phyloP scores from a whole-genome alignment of 306 rosid genomes.

The Elaeagnus macrophylla region DNA sequence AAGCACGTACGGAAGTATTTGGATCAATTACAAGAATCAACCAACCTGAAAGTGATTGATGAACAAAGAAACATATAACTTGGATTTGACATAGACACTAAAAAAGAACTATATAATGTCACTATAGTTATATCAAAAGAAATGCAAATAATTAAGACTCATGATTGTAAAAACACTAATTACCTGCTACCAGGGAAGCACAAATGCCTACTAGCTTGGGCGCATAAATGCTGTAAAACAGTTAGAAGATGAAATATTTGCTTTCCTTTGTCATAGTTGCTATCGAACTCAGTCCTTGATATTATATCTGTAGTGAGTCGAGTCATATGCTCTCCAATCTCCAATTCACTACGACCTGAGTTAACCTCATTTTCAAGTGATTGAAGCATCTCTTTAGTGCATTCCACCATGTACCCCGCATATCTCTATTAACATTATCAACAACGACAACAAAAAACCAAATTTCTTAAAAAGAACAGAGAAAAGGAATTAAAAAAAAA shows the following conservation, averaged over 20 bases:
- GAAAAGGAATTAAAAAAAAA: too few species aligned
- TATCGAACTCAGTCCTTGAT: constrained; percentile 71
- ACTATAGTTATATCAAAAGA: too few species aligned
- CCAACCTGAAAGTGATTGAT: constrained; percentile 13
- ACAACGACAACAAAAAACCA: too few species aligned
- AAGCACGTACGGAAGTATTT: neutral
- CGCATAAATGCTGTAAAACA: constrained; percentile 51
- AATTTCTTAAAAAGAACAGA: too few species aligned
- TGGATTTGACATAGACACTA: neutral
- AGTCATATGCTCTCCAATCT: constrained; percentile 61
- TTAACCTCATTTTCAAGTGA: constrained; percentile 38
- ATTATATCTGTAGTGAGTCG: constrained; percentile 81
- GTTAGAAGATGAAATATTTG: constrained; percentile 69
- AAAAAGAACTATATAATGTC: constrained; percentile 2
- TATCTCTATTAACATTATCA: constrained; percentile 41
- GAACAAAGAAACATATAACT: neutral
- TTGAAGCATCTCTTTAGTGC: constrained; percentile 68
- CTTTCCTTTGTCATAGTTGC: constrained; percentile 63
- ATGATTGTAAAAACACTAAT: neutral
- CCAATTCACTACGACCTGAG: constrained; percentile 49
- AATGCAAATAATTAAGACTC: neutral
- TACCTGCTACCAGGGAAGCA: constrained; percentile 97
- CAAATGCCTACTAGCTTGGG: constrained; percentile 77
- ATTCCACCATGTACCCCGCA: constrained; percentile 87
- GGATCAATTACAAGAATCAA: neutral